These are phyloP conservation scores for Pulveroboletus sp. DNA, from an alignment of 768 basidiomycete genomes.

Conservation along the genomic window DNA sequence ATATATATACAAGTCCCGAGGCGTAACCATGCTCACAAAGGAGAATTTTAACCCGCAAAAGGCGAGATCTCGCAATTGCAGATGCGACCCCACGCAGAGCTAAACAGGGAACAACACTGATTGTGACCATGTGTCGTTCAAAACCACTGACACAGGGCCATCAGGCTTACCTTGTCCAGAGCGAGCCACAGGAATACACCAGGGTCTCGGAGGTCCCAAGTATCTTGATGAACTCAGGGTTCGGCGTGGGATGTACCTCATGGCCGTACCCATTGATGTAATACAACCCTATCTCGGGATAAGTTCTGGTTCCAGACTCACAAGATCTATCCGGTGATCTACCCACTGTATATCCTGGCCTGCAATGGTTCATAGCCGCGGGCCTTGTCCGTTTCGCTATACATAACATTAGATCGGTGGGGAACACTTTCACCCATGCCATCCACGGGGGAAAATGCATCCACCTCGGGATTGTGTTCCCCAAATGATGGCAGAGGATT, in stretches of 20 bases:
- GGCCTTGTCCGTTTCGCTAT: constrained; percentile 53
- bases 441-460: constrained; percentile 48
- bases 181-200: constrained; percentile 90
- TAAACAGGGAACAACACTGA: constrained; percentile 87
- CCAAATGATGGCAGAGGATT: constrained; percentile 28
- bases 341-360: constrained; percentile 63
- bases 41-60: constrained; percentile 78
- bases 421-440: constrained; percentile 49
- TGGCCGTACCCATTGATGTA: constrained; percentile 92
- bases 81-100: constrained; percentile 78
- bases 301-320: constrained; percentile 1
- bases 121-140: constrained; percentile 2
- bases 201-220: constrained; percentile 62
- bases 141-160: constrained; percentile 4
- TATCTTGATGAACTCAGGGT: constrained; percentile 70
- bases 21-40: constrained; percentile 54
- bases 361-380: constrained; percentile 50
- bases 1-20: not conserved
- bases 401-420: constrained; percentile 61
- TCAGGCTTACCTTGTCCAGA: constrained; percentile 80
- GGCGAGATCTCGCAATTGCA: constrained; percentile 70
- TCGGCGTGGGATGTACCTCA: constrained; percentile 89
- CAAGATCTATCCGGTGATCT: constrained; percentile 18
- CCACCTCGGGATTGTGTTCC: constrained; percentile 29
- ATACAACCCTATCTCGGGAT: constrained; percentile 54